Evolutionary conservation across 2,329 filamentous ascomycete genomes (phyloP), one percentile per base, ranked within the genome.

Genomic region (Cladophialophora psammophila): DNA sequence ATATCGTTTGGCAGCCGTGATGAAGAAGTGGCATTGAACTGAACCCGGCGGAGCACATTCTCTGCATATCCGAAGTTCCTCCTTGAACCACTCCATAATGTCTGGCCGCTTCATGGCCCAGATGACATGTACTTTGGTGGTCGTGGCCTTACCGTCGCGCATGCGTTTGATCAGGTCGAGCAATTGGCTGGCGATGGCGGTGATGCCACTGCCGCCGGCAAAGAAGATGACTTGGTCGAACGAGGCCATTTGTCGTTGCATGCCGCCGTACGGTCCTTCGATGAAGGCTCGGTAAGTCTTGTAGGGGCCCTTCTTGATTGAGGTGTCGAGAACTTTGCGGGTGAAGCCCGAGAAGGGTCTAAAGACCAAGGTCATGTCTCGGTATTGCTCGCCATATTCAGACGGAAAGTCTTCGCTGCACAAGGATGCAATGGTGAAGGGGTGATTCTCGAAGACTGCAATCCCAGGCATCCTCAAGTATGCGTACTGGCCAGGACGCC

Each of bases 1-100:
- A 20, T 78, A 72, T 65, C 89, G 83, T 72, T 91, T 90, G 7
- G 93, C 87, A 0, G 90, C 88, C 0, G 94, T 98, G 72, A 97
- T 91, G 79, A 93, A 97, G 83, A 97, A 97, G 77, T 96, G 94
- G 82, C 94, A 97, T 31, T 91, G 92, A 8, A 97, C 91, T 35
- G 91, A 91, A 75, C 95, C 92, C 0, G 92, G 91, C 1, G 94
- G 94, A 9, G 94, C 94, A 58, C 89, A 90, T 78, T 97, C 92
- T 73, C 93, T 88, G 80, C 94, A 97, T 74, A 97, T 96, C 56
- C 93, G 88, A 66, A 97, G 84, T 78, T 97, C 94, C 79, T 97
- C 94, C 71, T 92, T 91, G 84, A 97, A 98, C 94, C 94, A 98
- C 76, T 97, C 93, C 89, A 98, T 93, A 0, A 93, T 92, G 78